Percentiles rank a stretch among this genome's conserved stretches.
These are phyloP conservation scores for Excoecaria cochinchinensis DNA, from an alignment of 345 rosid genomes.

Conservation along the genomic window DNA sequence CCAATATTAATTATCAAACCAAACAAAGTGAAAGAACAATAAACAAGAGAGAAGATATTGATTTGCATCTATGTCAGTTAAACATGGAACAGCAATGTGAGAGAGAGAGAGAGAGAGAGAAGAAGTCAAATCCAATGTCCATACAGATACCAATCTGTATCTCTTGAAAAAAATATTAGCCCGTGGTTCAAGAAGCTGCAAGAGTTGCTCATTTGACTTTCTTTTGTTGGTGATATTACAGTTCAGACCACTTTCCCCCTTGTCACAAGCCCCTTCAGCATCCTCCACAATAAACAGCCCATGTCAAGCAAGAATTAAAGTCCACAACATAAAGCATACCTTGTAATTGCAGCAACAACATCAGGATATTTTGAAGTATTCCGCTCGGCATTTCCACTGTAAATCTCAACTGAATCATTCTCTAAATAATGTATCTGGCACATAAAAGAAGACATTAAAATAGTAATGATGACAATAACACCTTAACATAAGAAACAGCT, in stretches of 20 bases:
- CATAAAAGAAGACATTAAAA: background rate
- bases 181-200: background rate
- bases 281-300: background rate
- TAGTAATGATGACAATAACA: background rate
- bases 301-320: background rate
- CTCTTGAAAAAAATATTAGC: background rate
- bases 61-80: background rate
- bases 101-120: background rate
- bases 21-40: background rate
- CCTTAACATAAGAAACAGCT: background rate
- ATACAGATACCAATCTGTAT: background rate
- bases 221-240: background rate
- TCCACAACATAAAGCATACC: conserved; percentile 37
- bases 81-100: background rate
- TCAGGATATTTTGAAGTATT: conserved; percentile 93
- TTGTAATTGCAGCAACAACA: conserved; percentile 66
- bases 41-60: background rate
- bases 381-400: conserved; percentile 90
- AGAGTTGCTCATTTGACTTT: background rate
- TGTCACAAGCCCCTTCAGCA: background rate
- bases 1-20: background rate
- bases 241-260: background rate
- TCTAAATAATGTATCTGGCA: conserved; percentile 85
- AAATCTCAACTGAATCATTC: conserved; percentile 84
- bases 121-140: background rate